Evolutionary conservation across 2,329 filamentous ascomycete genomes (phyloP), one percentile per base, ranked within the genome.

Genomic region (Xylariaceae sp.): DNA sequence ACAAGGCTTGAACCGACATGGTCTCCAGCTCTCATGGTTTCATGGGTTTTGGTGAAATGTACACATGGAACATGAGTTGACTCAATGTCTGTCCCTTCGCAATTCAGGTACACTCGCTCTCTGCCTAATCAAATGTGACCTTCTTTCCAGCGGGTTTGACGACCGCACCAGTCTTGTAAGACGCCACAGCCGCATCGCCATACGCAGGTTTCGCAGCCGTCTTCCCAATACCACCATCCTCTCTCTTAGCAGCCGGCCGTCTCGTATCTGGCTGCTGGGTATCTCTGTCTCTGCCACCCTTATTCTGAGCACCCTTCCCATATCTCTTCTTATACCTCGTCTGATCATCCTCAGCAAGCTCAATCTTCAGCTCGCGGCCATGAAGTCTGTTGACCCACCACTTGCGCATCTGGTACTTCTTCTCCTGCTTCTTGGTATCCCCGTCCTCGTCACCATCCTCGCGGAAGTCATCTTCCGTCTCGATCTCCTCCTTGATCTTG

Each of bases 271-370:
- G 9, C 22, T 51, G 49, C 19, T 42, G 14, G 15, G 17, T 47
- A 39, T 46, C 50, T 17, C 40, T 27, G 11, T 46, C 41, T 40
- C 15, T 52, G 54, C 38, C 19, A 43, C 6, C 46, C 53, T 31
- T 56, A 39, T 55, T 53, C 17, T 73, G 75, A 31, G 77, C 79
- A 38, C 85, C 85, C 68, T 91, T 92, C 56, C 89, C 87, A 64
- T 87, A 97, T 1, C 94, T 83, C 77, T 97, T 99, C 75, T 92
- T 92, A 71, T 99, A 99, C 50, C 94, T 77, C 32, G 83, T 82
- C 59, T 89, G 84, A 51, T 91, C 83, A 68, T 97, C 94, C 72
- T 99, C 94, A 17, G 94, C 94, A 62, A 92, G 90, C 68, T 99
- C 92, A 67, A 94, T 84, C 66, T 92, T 89, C 58, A 99, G 76